These are phyloP conservation scores for Mucor irregularis DNA, from an alignment of 371 early-diverging fungal species.

Conservation along the genomic window DNA sequence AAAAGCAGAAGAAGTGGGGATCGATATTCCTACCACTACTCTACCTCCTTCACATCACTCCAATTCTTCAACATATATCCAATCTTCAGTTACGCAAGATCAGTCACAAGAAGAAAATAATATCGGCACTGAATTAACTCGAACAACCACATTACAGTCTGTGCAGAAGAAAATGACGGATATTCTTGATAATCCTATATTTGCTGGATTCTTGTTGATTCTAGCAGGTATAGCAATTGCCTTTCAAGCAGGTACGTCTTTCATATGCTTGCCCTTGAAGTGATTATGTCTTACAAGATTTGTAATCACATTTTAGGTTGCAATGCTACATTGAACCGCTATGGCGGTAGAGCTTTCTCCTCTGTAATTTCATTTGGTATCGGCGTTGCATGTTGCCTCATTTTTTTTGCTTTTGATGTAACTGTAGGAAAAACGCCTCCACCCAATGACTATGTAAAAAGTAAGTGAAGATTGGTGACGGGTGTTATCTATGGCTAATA, in stretches of 20 bases:
- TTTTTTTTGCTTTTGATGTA: slow-evolving; percentile 33
- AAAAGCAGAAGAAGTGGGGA: neutral
- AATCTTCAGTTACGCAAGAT: slow-evolving; percentile 3
- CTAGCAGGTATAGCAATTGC: slow-evolving; percentile 19
- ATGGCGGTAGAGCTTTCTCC: slow-evolving; percentile 35
- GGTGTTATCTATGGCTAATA: neutral
- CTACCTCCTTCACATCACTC: neutral
- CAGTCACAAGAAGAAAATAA: neutral
- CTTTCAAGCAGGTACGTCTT: slow-evolving; percentile 25
- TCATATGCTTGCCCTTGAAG: neutral
- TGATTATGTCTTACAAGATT: neutral
- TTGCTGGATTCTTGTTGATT: slow-evolving; percentile 15
- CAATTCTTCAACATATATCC: neutral
- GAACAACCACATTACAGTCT: slow-evolving; percentile 1
- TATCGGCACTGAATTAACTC: neutral
- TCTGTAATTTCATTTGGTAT: slow-evolving; percentile 23
- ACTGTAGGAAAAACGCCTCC: slow-evolving; percentile 19
- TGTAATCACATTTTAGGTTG: slow-evolving; percentile 15
- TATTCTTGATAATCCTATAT: slow-evolving; percentile 5
- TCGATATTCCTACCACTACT: neutral
- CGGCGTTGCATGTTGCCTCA: slow-evolving; percentile 10
- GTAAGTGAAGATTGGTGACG: slow-evolving; percentile 15
- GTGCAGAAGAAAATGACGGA: slow-evolving; percentile 1
- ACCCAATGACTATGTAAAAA: slow-evolving; percentile 19
- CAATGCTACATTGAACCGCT: slow-evolving; percentile 30